These are phyloP conservation scores for Suillus placidus DNA, from an alignment of 768 basidiomycete genomes.

Conservation along the genomic window DNA sequence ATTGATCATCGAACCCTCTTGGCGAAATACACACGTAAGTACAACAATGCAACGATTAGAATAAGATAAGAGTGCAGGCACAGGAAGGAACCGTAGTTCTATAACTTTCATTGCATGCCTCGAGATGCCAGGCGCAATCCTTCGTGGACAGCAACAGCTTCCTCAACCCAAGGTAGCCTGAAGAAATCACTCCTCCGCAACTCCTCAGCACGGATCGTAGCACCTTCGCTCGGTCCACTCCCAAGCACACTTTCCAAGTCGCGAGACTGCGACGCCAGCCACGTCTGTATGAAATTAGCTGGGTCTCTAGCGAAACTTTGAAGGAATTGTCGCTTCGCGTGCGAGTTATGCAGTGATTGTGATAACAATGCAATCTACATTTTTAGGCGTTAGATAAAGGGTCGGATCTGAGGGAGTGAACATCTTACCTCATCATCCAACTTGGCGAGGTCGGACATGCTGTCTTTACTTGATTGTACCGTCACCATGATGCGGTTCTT, in stretches of 20 bases:
- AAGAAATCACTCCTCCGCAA: constrained; percentile 89
- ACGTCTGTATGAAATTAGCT: constrained; percentile 80
- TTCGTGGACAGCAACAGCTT: constrained; percentile 85
- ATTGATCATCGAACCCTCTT: not conserved
- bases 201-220: constrained; percentile 85
- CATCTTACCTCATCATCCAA: constrained; percentile 85
- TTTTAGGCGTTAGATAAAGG: constrained; percentile 20
- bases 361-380: constrained; percentile 77
- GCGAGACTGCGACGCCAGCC: constrained; percentile 89
- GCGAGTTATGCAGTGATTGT: constrained; percentile 84
- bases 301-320: constrained; percentile 81
- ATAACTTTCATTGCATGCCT: constrained; percentile 39
- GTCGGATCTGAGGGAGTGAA: not conserved
- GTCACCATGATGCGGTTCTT: constrained; percentile 80
- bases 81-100: not conserved
- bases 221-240: constrained; percentile 79
- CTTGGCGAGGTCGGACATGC: constrained; percentile 62
- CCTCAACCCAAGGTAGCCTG: constrained; percentile 88
- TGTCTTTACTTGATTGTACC: constrained; percentile 70
- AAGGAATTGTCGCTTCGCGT: constrained; percentile 85
- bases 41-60: constrained; percentile 8
- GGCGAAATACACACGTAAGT: not conserved
- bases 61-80: constrained; percentile 8
- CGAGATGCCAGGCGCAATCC: constrained; percentile 67
- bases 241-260: constrained; percentile 91